These are phyloP conservation scores for Quercus bicolor DNA, from an alignment of 306 rosid genomes.

Conservation along the genomic window DNA sequence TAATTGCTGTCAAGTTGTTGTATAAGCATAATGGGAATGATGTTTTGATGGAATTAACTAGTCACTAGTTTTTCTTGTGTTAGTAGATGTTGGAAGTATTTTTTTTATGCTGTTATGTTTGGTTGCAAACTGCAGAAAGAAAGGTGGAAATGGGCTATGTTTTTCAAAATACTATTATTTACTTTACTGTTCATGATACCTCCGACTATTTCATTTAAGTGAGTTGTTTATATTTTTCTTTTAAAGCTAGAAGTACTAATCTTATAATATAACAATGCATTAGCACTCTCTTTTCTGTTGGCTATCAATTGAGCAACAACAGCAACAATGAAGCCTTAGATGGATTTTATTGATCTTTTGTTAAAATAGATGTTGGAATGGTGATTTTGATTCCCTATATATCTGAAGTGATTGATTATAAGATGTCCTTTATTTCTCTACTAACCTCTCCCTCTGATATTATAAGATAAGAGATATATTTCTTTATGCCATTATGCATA, in stretches of 20 bases:
- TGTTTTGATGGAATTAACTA: background rate
- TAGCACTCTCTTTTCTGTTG: background rate
- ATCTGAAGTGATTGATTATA: background rate
- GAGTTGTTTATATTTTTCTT: background rate
- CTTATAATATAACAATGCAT: background rate
- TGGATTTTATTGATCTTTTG: background rate
- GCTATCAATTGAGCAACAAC: background rate
- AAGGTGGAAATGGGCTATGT: background rate
- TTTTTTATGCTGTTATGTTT: background rate
- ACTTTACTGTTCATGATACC: background rate
- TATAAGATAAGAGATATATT: background rate
- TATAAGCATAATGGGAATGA: background rate
- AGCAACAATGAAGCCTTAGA: too few relatives aligned
- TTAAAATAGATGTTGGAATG: background rate
- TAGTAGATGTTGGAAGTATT: background rate
- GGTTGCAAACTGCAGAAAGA: background rate
- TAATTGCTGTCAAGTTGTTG: background rate
- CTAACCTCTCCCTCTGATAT: background rate
- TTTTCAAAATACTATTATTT: background rate
- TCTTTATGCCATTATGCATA: background rate
- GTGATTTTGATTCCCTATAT: background rate
- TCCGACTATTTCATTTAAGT: background rate
- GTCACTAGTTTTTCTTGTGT: background rate
- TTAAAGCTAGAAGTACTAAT: background rate
- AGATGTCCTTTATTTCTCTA: background rate